phyloP scores from a whole-genome alignment of 2,329 filamentous ascomycete genomes.

The Scolecobasidium constrictum region DNA sequence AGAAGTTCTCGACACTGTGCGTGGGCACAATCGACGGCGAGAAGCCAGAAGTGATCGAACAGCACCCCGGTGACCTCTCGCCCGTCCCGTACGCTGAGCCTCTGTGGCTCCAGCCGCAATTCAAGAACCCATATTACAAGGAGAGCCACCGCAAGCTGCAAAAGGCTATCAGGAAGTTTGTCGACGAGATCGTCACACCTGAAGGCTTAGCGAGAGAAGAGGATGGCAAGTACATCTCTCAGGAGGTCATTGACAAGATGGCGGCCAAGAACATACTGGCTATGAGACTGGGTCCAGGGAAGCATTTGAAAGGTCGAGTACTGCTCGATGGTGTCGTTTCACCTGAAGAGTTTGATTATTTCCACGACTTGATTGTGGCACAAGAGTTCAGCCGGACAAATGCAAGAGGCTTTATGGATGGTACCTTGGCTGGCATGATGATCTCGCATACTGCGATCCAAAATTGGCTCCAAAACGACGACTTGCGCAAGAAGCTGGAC shows the following conservation, averaged over 20 bases:
- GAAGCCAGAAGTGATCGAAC: slow-evolving; percentile 60
- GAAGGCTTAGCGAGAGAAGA: slow-evolving; percentile 69
- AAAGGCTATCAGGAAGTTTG: slow-evolving; percentile 61
- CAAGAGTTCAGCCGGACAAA: slow-evolving; percentile 65
- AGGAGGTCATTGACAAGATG: slow-evolving; percentile 68
- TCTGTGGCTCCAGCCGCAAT: slow-evolving; percentile 66
- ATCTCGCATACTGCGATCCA: slow-evolving; percentile 72
- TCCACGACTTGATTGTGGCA: slow-evolving; percentile 66
- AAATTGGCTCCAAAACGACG: slow-evolving; percentile 61
- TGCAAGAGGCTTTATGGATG: slow-evolving; percentile 73
- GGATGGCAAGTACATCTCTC: slow-evolving; percentile 58
- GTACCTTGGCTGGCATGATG: slow-evolving; percentile 77
- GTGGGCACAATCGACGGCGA: slow-evolving; percentile 69
- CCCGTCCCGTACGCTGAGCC: slow-evolving; percentile 76
- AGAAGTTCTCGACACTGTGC: slow-evolving; percentile 64
- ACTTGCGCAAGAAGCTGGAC: slow-evolving; percentile 55
- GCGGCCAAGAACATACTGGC: slow-evolving; percentile 62
- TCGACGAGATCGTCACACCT: slow-evolving; percentile 57
- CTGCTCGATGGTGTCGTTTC: slow-evolving; percentile 60
- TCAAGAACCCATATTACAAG: slow-evolving; percentile 71
- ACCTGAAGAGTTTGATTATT: slow-evolving; percentile 76
- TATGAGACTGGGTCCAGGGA: slow-evolving; percentile 74
- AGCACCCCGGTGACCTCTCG: slow-evolving; percentile 60
- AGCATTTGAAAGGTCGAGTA: slow-evolving; percentile 62
- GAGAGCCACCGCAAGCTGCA: slow-evolving; percentile 61